A percentile compares a stretch with the other conserved stretches of the same genome.
These are phyloP conservation scores for Zygotorulaspora sp. DNA, from an alignment of 805 yeast genomes.

Conservation along the genomic window DNA sequence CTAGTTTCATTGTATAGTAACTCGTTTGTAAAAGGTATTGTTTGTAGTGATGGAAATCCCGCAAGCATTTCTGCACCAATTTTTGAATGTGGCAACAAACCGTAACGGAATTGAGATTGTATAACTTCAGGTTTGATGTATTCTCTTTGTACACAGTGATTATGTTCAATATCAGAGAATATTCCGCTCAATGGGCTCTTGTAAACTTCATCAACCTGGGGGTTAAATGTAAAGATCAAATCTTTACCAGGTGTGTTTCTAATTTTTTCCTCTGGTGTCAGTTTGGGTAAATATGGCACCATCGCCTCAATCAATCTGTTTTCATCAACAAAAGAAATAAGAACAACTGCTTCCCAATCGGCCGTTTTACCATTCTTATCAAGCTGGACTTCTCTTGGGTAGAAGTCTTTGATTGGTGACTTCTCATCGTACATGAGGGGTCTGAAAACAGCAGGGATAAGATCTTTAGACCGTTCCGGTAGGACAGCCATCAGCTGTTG, in stretches of 20 bases:
- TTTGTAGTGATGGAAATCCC: conserved; percentile 82
- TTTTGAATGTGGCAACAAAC: conserved; percentile 61
- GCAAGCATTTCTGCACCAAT: conserved; percentile 70
- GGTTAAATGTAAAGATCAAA: conserved; percentile 64
- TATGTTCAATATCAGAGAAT: conserved; percentile 72
- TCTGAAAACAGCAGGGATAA: conserved; percentile 76
- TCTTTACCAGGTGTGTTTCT: conserved; percentile 77
- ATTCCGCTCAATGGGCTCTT: conserved; percentile 73
- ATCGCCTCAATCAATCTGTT: conserved; percentile 67
- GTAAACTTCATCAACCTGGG: conserved; percentile 63
- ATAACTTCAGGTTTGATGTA: conserved; percentile 48
- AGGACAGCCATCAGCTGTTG: conserved; percentile 96
- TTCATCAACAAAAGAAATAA: conserved; percentile 87
- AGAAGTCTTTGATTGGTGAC: conserved; percentile 86
- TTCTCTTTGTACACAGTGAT: conserved; percentile 67
- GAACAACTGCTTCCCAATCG: conserved; percentile 96
- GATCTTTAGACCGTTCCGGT: conserved; percentile 81
- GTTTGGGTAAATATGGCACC: conserved; percentile 54
- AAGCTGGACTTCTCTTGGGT: conserved; percentile 80
- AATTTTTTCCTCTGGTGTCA: conserved; percentile 63
- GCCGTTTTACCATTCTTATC: conserved; percentile 95
- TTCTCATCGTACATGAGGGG: conserved; percentile 77
- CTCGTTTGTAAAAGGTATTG: conserved; percentile 55
- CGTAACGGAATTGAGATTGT: conserved; percentile 42
- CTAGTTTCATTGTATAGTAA: conserved; percentile 59